A percentile compares a stretch with the other conserved stretches of the same genome.
phyloP scores from a whole-genome alignment of 768 basidiomycete species.

The Macrocybe gigantea region DNA sequence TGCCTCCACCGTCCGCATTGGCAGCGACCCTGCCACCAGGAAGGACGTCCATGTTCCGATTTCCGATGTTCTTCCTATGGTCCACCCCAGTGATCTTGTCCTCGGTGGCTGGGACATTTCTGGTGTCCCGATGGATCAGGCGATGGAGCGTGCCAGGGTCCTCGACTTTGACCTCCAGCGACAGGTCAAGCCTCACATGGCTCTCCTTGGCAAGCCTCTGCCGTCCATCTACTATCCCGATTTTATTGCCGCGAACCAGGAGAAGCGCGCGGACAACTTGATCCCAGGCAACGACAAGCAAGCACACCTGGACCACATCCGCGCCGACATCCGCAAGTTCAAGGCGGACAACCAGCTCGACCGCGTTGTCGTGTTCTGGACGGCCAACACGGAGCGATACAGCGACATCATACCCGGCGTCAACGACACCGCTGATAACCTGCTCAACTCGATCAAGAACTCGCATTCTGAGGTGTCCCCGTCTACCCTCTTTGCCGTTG shows the following conservation, averaged over 20 bases:
- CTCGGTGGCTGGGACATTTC: slow-evolving; percentile 99
- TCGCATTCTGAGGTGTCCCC: slow-evolving; percentile 96
- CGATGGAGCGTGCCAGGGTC: slow-evolving; percentile 91
- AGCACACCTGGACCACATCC: slow-evolving; percentile 85
- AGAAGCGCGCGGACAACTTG: slow-evolving; percentile 91
- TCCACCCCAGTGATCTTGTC: slow-evolving; percentile 96
- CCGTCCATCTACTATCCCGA: slow-evolving; percentile 97
- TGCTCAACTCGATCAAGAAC: slow-evolving; percentile 73
- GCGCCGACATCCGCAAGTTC: slow-evolving; percentile 91
- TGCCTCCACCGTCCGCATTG: slow-evolving; percentile 91
- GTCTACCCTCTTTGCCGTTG: slow-evolving; percentile 92
- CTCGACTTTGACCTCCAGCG: slow-evolving; percentile 96
- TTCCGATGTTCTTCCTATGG: slow-evolving; percentile 92
- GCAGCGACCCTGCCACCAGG: slow-evolving; percentile 69
- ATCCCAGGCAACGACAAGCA: slow-evolving; percentile 84
- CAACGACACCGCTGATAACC: slow-evolving; percentile 88
- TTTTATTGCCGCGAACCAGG: slow-evolving; percentile 98
- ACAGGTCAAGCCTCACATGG: slow-evolving; percentile 86
- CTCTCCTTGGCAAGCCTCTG: slow-evolving; percentile 71
- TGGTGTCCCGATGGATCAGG: slow-evolving; percentile 73
- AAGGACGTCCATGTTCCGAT: slow-evolving; percentile 93
- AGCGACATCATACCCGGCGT: slow-evolving; percentile 90
- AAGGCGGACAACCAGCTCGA: slow-evolving; percentile 80
- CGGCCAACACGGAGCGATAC: slow-evolving; percentile 98
- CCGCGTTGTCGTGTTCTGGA: slow-evolving; percentile 94